Base-by-base conservation (phyloP, 129 eudicot species). In the Lactuca saligna region DNA sequence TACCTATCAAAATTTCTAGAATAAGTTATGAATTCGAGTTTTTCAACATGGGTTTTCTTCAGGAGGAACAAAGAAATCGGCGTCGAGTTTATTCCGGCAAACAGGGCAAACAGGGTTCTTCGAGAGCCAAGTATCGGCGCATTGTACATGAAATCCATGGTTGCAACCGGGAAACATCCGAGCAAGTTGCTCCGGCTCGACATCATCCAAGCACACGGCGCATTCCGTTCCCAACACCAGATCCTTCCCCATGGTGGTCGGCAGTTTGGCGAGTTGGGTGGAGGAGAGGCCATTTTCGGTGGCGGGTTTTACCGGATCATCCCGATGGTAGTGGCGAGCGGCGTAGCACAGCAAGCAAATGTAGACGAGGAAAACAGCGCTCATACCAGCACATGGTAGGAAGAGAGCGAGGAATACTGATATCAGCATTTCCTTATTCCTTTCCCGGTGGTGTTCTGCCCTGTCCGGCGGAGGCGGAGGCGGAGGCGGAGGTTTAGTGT, bases 321-420 rank as follows among this genome's bases (percentile, higher is more conserved):
- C 64, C 2, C 3, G 57, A 0, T 33, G 15, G 17, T 2, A 14
- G 59, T 20, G 25, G 61, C 69, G 44, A 6, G 87, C 80, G 34
- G 86, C 79, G 68, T 77, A 77, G 79, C 90, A 87, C 7, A 87
- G 71, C 33, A 87, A 37, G 53, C 87, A 79, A 17, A 84, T 63
- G 79, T 87, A 87, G 9, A 87, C 79, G 6, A 87, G 42, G 68
- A 87, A 87, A 48, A 87, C 90, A 0, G 77, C 87, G 57, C 85
- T 84, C 95, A 87, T 84, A 48, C 90, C 90, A 7, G 71, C 95
- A 68, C 90, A 87, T 2, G 95, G 95, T 0, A 87, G 85, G 60
- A 87, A 87, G 58, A 87, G 85, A 0, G 95, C 87, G 1, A 87
- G 87, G 57, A 84, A 84, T 5, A 87, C 79, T 8, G 95, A 87